Conservation (phyloP, 108 stramenopile genomes). For the Nitzschia sp. region DNA sequence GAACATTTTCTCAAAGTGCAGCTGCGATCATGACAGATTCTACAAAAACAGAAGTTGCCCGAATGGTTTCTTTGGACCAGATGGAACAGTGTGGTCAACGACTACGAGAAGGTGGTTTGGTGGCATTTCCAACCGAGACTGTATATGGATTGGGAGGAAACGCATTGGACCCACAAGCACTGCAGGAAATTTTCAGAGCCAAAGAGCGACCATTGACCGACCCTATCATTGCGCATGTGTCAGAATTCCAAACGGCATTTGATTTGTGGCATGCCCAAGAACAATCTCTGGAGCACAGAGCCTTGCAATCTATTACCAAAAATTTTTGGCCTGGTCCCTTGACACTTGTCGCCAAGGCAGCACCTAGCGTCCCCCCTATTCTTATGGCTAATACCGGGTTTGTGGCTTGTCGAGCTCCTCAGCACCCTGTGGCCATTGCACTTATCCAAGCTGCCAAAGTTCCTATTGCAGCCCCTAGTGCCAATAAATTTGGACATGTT, state of each 20-base stretch:
- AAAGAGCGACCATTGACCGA: slow-evolving; percentile 94
- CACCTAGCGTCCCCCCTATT: slow-evolving; percentile 65
- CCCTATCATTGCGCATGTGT: slow-evolving; percentile 96
- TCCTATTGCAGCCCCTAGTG: slow-evolving; percentile 97
- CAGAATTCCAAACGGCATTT: slow-evolving; percentile 51
- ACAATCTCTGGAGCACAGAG: slow-evolving; percentile 43
- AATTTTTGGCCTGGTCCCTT: slow-evolving; percentile 95
- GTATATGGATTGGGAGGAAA: slow-evolving; percentile 99
- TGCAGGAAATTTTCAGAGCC: slow-evolving; percentile 87
- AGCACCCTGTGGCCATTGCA: slow-evolving; percentile 81
- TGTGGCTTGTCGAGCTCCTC: slow-evolving; percentile 94
- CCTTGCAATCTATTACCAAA: slow-evolving; percentile 48
- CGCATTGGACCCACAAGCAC: slow-evolving; percentile 84
- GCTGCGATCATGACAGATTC: too few species aligned
- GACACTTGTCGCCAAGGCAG: slow-evolving; percentile 84
- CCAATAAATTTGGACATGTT: slow-evolving; percentile 98
- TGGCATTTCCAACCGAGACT: slow-evolving; percentile 95
- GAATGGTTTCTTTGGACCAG: slow-evolving; percentile 10
- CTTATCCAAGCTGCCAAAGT: slow-evolving; percentile 76
- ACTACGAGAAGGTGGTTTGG: slow-evolving; percentile 64
- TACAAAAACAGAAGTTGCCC: too few species aligned
- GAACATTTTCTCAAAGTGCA: too few species aligned
- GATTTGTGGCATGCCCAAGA: slow-evolving; percentile 68
- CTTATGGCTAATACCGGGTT: slow-evolving; percentile 93
- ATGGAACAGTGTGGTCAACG: slow-evolving; percentile 63